phyloP scores from a whole-genome alignment of 306 rosid genomes.

The Lithocarpus polystachyus region DNA sequence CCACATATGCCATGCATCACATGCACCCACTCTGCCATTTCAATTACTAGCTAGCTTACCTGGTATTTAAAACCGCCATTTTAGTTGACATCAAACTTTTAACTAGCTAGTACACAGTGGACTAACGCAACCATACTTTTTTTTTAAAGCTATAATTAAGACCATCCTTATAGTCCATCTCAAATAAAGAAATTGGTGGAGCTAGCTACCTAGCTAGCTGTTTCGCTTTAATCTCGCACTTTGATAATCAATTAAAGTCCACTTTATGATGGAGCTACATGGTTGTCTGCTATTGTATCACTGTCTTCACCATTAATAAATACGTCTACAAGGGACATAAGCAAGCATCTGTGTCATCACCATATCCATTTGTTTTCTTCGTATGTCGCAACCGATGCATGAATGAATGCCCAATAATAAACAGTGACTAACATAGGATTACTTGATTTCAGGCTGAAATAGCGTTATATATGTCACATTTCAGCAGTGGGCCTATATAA shows the following conservation, averaged over 20 bases:
- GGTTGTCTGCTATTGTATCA: not conserved
- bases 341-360: constrained; percentile 20
- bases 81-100: not conserved
- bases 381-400: constrained; percentile 5
- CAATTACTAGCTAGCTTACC: too few relatives aligned
- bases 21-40: not conserved
- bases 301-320: not conserved
- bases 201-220: not conserved
- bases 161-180: not conserved
- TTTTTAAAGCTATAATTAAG: not conserved
- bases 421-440: not conserved
- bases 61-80: too few relatives aligned
- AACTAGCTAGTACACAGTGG: not conserved
- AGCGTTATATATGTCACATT: too few relatives aligned
- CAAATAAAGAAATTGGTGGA: not conserved
- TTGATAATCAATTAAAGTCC: not conserved
- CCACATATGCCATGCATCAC: not conserved
- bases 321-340: not conserved
- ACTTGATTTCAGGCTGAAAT: too few relatives aligned
- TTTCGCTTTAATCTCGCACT: not conserved
- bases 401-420: constrained; percentile 7
- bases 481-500: too few relatives aligned
- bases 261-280: not conserved
- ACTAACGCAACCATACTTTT: not conserved
- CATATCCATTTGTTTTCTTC: constrained; percentile 20